Evolutionary conservation across 495 filamentous ascomycete genomes (phyloP), one percentile per base, ranked within the genome.

Genomic region (Friedmanniomyces endolithicus): DNA sequence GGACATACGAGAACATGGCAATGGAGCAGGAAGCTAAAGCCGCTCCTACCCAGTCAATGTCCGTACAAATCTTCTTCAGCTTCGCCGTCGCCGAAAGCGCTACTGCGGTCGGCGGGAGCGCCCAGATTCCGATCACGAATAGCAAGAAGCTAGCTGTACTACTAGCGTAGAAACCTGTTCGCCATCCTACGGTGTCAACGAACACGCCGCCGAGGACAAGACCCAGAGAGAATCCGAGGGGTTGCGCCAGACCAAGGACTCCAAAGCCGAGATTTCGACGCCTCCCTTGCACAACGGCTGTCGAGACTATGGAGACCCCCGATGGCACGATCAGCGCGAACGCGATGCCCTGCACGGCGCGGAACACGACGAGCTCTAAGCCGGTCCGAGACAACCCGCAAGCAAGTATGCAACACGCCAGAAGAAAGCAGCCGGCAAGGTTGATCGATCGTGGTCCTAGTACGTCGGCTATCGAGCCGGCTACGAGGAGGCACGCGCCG

Each of bases 191-290:
- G 0, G 59, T 67, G 6, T 75, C 61, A 1, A 72, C 62, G 44
- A 81, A 75, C 7, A 80, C 54, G 7, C 79, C 78, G 20, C 74
- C 75, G 2, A 81, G 61, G 0, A 82, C 69, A 1, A 82, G 65
- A 0, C 79, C 78, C 9, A 78, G 35, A 0, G 72, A 71, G 62
- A 76, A 82, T 1, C 78, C 79, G 19, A 81, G 37, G 0, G 75
- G 74, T 52, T 74, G 70, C 2, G 71, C 74, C 3, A 73, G 56
- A 0, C 78, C 79, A 7, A 78, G 53, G 39, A 65, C 71, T 0
- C 74, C 72, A 57, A 81, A 80, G 0, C 66, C 78, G 0, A 78
- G 56, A 50, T 81, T 84, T 6, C 79, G 63, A 24, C 59, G 48
- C 17, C 65, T 62, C 0, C 79, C 78, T 34, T 33, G 34, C 35